A percentile compares a stretch with the other conserved stretches of the same genome.
Conservation (phyloP, 371 early-diverging fungal species). For the Coemansia sp. region DNA sequence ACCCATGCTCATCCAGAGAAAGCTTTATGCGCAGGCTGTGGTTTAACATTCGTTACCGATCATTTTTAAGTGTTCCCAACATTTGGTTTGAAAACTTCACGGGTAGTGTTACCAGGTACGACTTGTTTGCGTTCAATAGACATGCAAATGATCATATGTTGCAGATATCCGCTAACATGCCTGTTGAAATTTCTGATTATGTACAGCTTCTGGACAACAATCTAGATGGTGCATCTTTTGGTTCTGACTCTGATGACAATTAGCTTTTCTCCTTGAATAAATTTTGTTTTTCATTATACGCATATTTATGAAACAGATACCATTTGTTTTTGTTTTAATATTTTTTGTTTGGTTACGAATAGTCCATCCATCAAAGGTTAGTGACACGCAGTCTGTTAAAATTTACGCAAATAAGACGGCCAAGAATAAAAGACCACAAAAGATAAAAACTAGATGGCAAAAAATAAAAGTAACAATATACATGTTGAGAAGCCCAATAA, state of each 20-base stretch:
- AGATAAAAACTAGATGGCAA: neutral
- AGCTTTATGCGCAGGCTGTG: neutral
- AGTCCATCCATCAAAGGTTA: no score
- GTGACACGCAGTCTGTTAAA: neutral
- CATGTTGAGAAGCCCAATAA: neutral
- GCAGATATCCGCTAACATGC: neutral
- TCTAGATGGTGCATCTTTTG: neutral
- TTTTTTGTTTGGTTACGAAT: no score
- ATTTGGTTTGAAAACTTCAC: neutral
- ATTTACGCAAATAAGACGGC: neutral
- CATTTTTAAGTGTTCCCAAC: neutral
- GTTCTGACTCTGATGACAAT: neutral
- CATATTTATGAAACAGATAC: neutral
- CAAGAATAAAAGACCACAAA: neutral
- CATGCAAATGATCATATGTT: neutral
- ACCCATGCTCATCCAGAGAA: neutral
- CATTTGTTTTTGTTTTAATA: no score
- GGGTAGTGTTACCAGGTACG: neutral
- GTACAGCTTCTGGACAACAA: neutral
- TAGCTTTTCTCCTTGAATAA: neutral
- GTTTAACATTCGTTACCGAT: neutral
- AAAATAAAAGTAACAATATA: neutral
- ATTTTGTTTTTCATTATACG: neutral
- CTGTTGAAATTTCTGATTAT: neutral
- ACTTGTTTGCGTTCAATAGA: neutral